Conservation (phyloP, 1,284 basidiomycete species). For the Coniferiporia sulphurascens region DNA sequence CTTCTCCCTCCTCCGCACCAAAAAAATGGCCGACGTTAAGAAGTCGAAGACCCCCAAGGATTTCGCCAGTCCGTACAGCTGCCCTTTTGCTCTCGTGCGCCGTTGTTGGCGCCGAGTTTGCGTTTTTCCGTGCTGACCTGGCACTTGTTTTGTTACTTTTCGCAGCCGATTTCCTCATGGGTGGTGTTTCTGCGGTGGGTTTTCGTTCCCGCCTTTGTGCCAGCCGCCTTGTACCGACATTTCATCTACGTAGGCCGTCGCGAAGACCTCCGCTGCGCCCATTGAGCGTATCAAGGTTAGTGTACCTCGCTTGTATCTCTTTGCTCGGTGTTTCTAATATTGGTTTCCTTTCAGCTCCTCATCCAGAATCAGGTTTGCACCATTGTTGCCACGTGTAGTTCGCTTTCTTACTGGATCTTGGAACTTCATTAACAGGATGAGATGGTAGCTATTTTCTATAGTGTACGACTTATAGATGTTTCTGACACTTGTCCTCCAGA, state of each 20-base stretch:
- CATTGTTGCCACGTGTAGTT: not conserved
- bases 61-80: slow-evolving; percentile 59
- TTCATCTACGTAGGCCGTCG: slow-evolving; percentile 65
- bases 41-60: slow-evolving; percentile 77
- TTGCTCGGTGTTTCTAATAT: slow-evolving; percentile 12
- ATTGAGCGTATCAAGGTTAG: slow-evolving; percentile 91
- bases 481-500: slow-evolving; percentile 42
- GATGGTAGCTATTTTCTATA: slow-evolving; percentile 51
- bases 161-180: slow-evolving; percentile 86
- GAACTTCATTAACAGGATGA: slow-evolving; percentile 49
- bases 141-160: slow-evolving; percentile 21
- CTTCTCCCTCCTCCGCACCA: slow-evolving; percentile 31
- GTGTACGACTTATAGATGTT: slow-evolving; percentile 8
- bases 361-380: slow-evolving; percentile 82
- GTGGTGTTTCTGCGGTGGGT: slow-evolving; percentile 85
- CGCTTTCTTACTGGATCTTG: not conserved
- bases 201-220: not conserved
- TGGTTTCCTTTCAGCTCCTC: slow-evolving; percentile 55
- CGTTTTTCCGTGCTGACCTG: slow-evolving; percentile 33
- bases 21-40: slow-evolving; percentile 75
- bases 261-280: slow-evolving; percentile 96
- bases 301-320: not conserved
- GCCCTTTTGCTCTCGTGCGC: slow-evolving; percentile 8
- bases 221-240: slow-evolving; percentile 22
- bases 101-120: slow-evolving; percentile 22